phyloP scores from a whole-genome alignment of 2,329 filamentous ascomycete species.

The Harringtonia aguacate region DNA sequence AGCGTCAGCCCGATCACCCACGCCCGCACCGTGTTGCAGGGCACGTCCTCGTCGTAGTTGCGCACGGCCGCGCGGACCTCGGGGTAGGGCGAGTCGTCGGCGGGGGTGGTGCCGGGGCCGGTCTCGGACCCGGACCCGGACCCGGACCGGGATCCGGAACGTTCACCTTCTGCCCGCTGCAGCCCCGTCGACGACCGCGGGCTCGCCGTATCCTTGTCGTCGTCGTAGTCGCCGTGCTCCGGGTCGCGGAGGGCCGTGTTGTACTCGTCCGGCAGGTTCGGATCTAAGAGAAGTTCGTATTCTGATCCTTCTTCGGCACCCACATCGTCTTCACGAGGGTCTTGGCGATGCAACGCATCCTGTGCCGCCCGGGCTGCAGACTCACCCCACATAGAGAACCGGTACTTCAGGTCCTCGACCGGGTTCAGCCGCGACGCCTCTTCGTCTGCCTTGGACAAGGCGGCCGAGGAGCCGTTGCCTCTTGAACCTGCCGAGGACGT shows the following conservation, averaged over 20 bases:
- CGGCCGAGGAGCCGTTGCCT: too few species aligned
- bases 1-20: constrained; percentile 52
- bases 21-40: constrained; percentile 54
- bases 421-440: constrained; percentile 10
- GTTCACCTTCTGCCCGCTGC: too few species aligned
- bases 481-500: background rate
- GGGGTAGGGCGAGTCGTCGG: constrained; percentile 52
- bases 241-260: constrained; percentile 15
- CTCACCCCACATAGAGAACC: constrained; percentile 30
- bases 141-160: too few species aligned
- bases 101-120: constrained; percentile 2
- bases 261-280: constrained; percentile 36
- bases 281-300: constrained; percentile 45
- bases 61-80: constrained; percentile 54
- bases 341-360: constrained; percentile 13
- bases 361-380: constrained; percentile 18
- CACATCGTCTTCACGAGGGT: constrained; percentile 22
- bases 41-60: constrained; percentile 54
- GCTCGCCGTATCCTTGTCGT: constrained; percentile 10
- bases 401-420: constrained; percentile 23
- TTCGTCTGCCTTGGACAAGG: background rate
- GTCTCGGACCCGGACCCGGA: background rate
- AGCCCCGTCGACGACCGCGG: background rate
- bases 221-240: constrained; percentile 12
- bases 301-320: constrained; percentile 38